phyloP scores from a whole-genome alignment of 768 basidiomycete genomes.

The Panaeolus papilionaceus region DNA sequence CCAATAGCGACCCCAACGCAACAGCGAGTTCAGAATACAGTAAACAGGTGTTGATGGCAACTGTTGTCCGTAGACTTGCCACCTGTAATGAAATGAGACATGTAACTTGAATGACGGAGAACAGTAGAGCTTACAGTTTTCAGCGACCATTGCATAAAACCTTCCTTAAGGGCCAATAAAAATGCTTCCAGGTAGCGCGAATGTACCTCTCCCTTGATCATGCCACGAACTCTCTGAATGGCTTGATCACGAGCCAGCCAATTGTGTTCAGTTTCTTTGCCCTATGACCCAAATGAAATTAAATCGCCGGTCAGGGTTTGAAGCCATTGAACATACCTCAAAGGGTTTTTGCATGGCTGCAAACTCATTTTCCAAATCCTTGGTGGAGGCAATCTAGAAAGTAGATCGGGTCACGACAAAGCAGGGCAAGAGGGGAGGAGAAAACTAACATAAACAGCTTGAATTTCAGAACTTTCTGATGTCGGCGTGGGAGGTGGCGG shows the following conservation, averaged over 20 bases:
- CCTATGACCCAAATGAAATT: slow-evolving; percentile 48
- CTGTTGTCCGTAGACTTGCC: slow-evolving; percentile 88
- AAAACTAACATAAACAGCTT: slow-evolving; percentile 70
- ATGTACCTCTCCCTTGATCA: slow-evolving; percentile 88
- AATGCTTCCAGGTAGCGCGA: slow-evolving; percentile 77
- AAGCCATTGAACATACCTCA: slow-evolving; percentile 57
- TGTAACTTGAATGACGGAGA: background rate
- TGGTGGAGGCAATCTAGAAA: slow-evolving; percentile 79
- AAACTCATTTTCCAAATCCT: slow-evolving; percentile 90
- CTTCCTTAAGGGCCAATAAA: slow-evolving; percentile 72
- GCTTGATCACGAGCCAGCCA: slow-evolving; percentile 86
- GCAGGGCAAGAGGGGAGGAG: slow-evolving; percentile 6
- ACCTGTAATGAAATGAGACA: slow-evolving; percentile 54
- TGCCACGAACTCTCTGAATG: slow-evolving; percentile 81
- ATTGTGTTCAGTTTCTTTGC: slow-evolving; percentile 97
- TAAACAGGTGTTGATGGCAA: slow-evolving; percentile 77
- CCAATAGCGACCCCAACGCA: slow-evolving; percentile 70
- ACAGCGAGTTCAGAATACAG: slow-evolving; percentile 78
- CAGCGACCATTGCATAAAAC: slow-evolving; percentile 80
- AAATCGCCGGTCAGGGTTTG: background rate
- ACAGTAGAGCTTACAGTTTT: slow-evolving; percentile 70
- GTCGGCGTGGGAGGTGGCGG: slow-evolving; percentile 44
- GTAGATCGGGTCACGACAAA: background rate
- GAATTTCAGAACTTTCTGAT: slow-evolving; percentile 55
- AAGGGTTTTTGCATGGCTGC: slow-evolving; percentile 78